These are phyloP conservation scores for Eutypa lata DNA, from an alignment of 2,329 filamentous ascomycete species.

Conservation along the genomic window DNA sequence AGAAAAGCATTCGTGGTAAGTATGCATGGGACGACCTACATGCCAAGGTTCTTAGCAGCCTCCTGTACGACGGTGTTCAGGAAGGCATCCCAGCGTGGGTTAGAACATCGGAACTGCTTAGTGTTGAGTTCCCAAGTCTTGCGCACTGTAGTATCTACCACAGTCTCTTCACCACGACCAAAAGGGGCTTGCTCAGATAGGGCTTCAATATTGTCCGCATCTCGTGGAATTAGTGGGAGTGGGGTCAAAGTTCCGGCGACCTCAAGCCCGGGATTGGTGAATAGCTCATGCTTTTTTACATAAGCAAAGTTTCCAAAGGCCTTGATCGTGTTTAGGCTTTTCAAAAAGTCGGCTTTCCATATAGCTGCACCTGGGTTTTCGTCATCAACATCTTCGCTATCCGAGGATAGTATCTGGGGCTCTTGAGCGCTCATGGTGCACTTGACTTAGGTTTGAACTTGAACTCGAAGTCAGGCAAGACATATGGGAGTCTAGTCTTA, in stretches of 20 bases:
- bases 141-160: conserved; percentile 35
- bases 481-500: background rate
- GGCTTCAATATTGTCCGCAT: conserved; percentile 22
- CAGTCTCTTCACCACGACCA: conserved; percentile 32
- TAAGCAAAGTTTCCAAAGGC: conserved; percentile 12
- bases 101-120: conserved; percentile 31
- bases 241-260: conserved; percentile 19
- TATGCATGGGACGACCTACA: conserved; percentile 8
- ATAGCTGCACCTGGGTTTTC: background rate
- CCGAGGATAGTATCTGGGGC: background rate
- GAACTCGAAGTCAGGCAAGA: too few species aligned
- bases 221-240: conserved; percentile 21
- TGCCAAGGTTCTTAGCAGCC: conserved; percentile 25
- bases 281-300: conserved; percentile 6
- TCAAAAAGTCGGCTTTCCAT: background rate
- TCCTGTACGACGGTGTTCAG: conserved; percentile 20
- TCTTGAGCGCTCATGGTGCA: background rate
- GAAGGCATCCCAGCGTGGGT: conserved; percentile 33
- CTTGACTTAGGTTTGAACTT: background rate
- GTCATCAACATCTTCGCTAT: background rate
- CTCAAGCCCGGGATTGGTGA: conserved; percentile 24
- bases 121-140: conserved; percentile 37
- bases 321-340: conserved; percentile 6
- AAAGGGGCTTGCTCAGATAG: conserved; percentile 30
- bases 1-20: background rate